Conservation (phyloP, 192 early-diverging fungal genomes). For the Backusella psychrophila region DNA sequence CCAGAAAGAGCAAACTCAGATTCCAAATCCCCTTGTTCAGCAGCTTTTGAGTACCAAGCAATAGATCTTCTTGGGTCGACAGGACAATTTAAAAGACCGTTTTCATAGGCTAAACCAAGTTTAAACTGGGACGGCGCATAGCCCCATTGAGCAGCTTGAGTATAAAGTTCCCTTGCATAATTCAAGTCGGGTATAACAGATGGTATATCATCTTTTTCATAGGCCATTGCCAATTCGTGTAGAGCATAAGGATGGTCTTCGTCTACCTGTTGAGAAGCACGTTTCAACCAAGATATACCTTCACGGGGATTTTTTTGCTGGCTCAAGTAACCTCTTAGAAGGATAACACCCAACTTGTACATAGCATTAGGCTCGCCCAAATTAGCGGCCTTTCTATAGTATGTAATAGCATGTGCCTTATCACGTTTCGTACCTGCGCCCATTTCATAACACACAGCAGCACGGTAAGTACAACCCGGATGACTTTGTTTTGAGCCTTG, state of each 20-base stretch:
- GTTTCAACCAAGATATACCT: slow-evolving; percentile 93
- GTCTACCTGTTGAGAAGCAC: slow-evolving; percentile 85
- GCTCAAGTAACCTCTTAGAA: slow-evolving; percentile 82
- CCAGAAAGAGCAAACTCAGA: slow-evolving; percentile 96
- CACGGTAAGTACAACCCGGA: slow-evolving; percentile 86
- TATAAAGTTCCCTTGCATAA: slow-evolving; percentile 88
- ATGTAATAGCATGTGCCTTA: slow-evolving; percentile 79
- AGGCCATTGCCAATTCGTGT: slow-evolving; percentile 88
- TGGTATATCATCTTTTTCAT: slow-evolving; percentile 72
- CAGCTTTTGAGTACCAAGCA: slow-evolving; percentile 94
- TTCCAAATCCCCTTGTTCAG: slow-evolving; percentile 89
- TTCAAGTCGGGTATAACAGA: slow-evolving; percentile 76
- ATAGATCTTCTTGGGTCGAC: slow-evolving; percentile 89
- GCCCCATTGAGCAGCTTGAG: slow-evolving; percentile 89
- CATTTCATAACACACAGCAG: slow-evolving; percentile 95
- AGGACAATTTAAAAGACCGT: slow-evolving; percentile 82
- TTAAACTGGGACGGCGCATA: slow-evolving; percentile 93
- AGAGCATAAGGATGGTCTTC: slow-evolving; percentile 90
- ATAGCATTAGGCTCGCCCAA: slow-evolving; percentile 90
- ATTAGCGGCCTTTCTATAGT: slow-evolving; percentile 89
- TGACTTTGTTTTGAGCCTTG: slow-evolving; percentile 94
- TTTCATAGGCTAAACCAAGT: slow-evolving; percentile 93
- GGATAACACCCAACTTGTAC: slow-evolving; percentile 95
- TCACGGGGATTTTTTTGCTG: slow-evolving; percentile 81
- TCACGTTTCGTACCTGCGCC: slow-evolving; percentile 92